Conservation (phyloP, 2,329 filamentous ascomycete genomes). For the Dendryphion nanum region DNA sequence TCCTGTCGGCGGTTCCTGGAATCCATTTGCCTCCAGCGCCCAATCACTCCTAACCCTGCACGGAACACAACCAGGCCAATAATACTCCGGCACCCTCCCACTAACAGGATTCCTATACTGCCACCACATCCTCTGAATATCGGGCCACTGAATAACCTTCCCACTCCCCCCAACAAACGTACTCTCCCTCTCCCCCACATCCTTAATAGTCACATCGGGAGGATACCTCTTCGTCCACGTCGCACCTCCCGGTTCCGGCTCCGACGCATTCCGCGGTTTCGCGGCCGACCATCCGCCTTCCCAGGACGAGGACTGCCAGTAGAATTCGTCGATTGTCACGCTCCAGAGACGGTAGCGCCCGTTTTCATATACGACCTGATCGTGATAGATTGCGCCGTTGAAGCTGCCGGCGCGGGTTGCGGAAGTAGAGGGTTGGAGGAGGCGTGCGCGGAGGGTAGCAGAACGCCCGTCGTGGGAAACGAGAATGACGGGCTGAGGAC, state of each 20-base stretch:
- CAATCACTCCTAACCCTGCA: conserved; percentile 19
- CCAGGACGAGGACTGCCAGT: conserved; percentile 24
- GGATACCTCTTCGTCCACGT: conserved; percentile 22
- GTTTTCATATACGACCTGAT: conserved; percentile 24
- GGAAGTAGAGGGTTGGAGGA: conserved; percentile 24
- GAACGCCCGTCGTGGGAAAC: conserved; percentile 24
- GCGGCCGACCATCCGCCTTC: conserved; percentile 21
- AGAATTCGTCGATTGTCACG: conserved; percentile 27
- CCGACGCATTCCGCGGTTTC: conserved; percentile 12
- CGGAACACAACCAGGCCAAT: conserved; percentile 25
- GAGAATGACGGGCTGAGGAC: conserved; percentile 23
- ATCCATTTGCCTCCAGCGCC: conserved; percentile 20
- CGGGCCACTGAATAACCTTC: conserved; percentile 19
- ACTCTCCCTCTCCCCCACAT: conserved; percentile 19
- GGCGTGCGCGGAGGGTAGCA: conserved; percentile 17
- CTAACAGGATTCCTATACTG: conserved; percentile 22
- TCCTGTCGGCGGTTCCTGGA: conserved; percentile 17
- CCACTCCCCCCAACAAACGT: conserved; percentile 21
- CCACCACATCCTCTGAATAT: conserved; percentile 26
- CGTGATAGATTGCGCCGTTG: conserved; percentile 26
- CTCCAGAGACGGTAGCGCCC: conserved; percentile 25
- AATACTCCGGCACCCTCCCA: conserved; percentile 18
- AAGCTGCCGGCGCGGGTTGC: conserved; percentile 17
- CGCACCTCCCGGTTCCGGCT: conserved; percentile 16
- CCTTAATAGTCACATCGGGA: conserved; percentile 19